Evolutionary conservation across 805 yeast species (phyloP), one percentile per base, ranked within the genome.

Genomic region (Candida piceae): DNA sequence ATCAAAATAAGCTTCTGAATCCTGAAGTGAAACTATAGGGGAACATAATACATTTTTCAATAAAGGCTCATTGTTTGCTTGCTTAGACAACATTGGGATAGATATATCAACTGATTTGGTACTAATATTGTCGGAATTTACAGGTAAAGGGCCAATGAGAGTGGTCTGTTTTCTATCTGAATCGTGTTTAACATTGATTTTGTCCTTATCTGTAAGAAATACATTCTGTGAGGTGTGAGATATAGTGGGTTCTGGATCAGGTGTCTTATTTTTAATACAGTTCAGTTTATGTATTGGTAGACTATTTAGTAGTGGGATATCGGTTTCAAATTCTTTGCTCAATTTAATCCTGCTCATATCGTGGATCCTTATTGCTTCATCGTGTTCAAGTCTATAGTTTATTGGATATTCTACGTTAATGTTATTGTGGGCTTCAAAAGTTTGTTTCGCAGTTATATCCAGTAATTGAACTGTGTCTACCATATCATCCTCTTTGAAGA

Each of bases 401-500:
- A 20, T n/a, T n/a, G n/a, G n/a, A n/a, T n/a, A 16, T 7, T 15
- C 5, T 12, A 8, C 10, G 12, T 16, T n/a, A 11, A 4, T 19
- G 12, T 10, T n/a, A n/a, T 12, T n/a, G 17, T 22, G 4, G 11
- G 16, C 23, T 8, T 17, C 13, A 4, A 18, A 17, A 17, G 13
- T 13, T 11, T 25, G 7, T 12, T n/a, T 12, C 3, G 26, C 18
- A 16, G 7, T 15, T 18, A 3, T 18, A 11, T 20, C 13, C 9
- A 26, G 13, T 16, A 27, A 16, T 16, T 26, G 6, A 4, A 7
- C 16, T 6, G 34, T 28, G 3, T 33, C 9, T 13, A 39, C 35
- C 18, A 38, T 42, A 12, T 39, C 38, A 8, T 46, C 56, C 1
- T 39, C 45, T 5, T 40, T 34, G 26, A 53, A 54, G 23, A 45